phyloP scores from a whole-genome alignment of 2,329 filamentous ascomycete genomes.

The Penicillium sp. region DNA sequence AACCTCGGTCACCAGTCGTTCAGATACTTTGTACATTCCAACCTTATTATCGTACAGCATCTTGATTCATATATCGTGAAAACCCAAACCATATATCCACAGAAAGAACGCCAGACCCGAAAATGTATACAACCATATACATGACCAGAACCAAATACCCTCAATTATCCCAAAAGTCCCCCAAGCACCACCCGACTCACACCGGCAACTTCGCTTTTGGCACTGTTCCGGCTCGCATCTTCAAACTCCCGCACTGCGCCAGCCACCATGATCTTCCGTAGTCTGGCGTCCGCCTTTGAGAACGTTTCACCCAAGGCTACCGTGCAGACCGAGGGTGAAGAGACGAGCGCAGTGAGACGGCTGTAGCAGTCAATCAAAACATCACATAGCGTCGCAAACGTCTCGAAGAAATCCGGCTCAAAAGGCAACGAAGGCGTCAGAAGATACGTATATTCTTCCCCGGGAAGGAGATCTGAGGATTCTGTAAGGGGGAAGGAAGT shows the following conservation, averaged over 20 bases:
- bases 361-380: conserved; percentile 91
- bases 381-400: conserved; percentile 93
- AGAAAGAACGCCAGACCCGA: conserved; percentile 1
- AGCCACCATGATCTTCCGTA: conserved; percentile 86
- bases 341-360: conserved; percentile 71
- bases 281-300: conserved; percentile 79
- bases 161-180: conserved; percentile 66
- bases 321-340: conserved; percentile 72
- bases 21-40: not conserved
- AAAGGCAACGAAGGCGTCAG: conserved; percentile 92
- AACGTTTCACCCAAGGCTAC: conserved; percentile 79
- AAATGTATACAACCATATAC: not conserved
- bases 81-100: not conserved
- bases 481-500: conserved; percentile 50
- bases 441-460: conserved; percentile 85
- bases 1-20: not conserved
- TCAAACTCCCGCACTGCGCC: conserved; percentile 91
- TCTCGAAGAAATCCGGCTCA: conserved; percentile 95
- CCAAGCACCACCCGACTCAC: conserved; percentile 88
- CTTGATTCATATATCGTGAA: conserved; percentile 3
- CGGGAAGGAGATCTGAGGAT: conserved; percentile 66
- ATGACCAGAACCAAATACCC: not conserved
- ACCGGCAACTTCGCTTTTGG: conserved; percentile 79
- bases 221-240: conserved; percentile 73
- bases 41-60: conserved; percentile 13